Base-by-base conservation (phyloP, 179 eudicot genomes). In the Vitellaria paradoxa region DNA sequence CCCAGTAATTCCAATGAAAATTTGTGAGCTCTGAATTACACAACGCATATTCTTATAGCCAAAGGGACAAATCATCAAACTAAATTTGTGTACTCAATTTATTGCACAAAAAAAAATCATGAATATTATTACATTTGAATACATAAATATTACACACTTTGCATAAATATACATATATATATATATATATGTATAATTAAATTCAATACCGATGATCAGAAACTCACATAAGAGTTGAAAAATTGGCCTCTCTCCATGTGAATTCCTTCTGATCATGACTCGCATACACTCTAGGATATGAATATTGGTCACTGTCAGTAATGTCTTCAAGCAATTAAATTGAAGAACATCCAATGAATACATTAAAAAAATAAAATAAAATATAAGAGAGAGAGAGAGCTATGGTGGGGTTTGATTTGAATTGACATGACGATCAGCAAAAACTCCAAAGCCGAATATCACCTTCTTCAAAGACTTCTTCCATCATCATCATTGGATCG, bases 401-500 rank as follows among this genome's bases (percentile, higher is more conserved):
- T 21, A 46, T 15, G n/a, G 18, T 21, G 15, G 60, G 12, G 9
- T 49, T 42, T 70, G 80, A 60, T 45, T 26, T 56, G 55, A 15
- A 18, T 21, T 46, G 24, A 18, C 20, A 9, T 56, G 37, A 53
- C 14, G 64, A 69, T 86, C 81, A 93, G 82, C 86, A 80, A 75
- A 91, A 93, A 82, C 83, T 88, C 97, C 97, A 93, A 13, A 93
- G 81, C 37, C 84, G 84, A 73, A 93, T 88, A 68, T 93, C 97
- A 18, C 81, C 84, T 17, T 86, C 97, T 77, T 90, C 93, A 73
- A 82, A 84, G 71, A 75, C 46, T 68, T 83, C 91, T 26, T 85
- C 82, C 69, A 75, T 74, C 80, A 76, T 66, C 81, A 76, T 62
- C 20, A 80, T 53, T 3, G 90, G 86, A 79, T 87, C 86, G 52